Evolutionary conservation across 2,329 filamentous ascomycete species (phyloP).

Genomic region (Pezicula rhizophila): DNA sequence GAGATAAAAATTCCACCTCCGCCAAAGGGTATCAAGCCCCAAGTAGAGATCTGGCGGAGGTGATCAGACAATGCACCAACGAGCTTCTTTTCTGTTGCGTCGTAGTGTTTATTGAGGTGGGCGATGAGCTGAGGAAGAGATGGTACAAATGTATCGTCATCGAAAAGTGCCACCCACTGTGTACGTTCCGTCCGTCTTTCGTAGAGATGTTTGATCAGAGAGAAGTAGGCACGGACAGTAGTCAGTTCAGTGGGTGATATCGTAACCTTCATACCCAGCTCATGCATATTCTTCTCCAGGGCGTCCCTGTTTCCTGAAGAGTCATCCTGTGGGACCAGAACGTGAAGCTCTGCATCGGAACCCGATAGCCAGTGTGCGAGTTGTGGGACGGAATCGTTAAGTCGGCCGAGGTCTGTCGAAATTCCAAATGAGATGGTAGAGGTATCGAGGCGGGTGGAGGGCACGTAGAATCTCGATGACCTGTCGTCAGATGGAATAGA

Average conservation of each 20-base stretch:
- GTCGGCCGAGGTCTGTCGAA: conserved; percentile 14
- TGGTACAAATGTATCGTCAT: conserved; percentile 25
- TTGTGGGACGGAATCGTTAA: conserved; percentile 15
- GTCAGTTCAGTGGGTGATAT: conserved; percentile 6
- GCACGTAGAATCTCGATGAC: conserved; percentile 11
- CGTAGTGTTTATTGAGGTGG: conserved; percentile 15
- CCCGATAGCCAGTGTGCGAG: conserved; percentile 20
- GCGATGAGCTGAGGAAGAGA: conserved; percentile 17
- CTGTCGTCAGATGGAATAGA: background rate
- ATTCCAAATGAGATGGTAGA: conserved; percentile 20
- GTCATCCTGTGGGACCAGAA: conserved; percentile 12
- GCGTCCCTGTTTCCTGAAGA: conserved; percentile 1
- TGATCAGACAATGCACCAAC: conserved; percentile 19
- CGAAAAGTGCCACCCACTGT: conserved; percentile 21
- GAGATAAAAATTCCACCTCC: conserved; percentile 23
- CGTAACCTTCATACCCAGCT: conserved; percentile 12
- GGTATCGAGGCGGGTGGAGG: conserved; percentile 10
- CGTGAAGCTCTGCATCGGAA: conserved; percentile 11
- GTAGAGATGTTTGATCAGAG: conserved; percentile 20
- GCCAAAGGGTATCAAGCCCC: conserved; percentile 20
- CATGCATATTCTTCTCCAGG: conserved; percentile 8
- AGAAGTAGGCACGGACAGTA: conserved; percentile 19
- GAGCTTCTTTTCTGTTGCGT: conserved; percentile 9
- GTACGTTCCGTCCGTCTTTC: conserved; percentile 14
- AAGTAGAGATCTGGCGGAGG: conserved; percentile 12